Evolutionary conservation across 2,329 filamentous ascomycete species (phyloP).

Genomic region (Fusarium sp.): DNA sequence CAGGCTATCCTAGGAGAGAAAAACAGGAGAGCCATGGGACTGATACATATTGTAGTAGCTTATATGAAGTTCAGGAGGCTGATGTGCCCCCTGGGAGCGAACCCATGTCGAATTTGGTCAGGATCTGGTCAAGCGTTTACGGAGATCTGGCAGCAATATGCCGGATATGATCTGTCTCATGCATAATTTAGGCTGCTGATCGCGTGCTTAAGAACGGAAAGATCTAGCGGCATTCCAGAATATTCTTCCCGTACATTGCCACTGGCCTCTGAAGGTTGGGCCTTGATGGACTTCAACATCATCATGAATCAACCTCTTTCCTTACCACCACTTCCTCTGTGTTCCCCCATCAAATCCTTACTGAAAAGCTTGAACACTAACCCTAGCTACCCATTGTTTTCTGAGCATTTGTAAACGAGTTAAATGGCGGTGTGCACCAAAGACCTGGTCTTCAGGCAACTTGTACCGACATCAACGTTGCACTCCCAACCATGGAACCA

Average conservation of each 20-base stretch:
- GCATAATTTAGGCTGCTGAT: background rate
- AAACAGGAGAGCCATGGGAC: accelerated
- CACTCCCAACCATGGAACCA: conserved; percentile 16
- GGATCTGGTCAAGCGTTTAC: background rate
- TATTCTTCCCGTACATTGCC: background rate
- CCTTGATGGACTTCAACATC: background rate
- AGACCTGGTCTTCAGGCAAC: conserved; percentile 17
- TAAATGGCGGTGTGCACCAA: conserved; percentile 9
- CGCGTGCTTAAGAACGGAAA: background rate
- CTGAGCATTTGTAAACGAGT: background rate
- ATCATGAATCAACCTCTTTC: background rate
- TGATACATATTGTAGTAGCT: accelerated
- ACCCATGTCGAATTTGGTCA: background rate
- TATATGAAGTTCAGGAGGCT: background rate
- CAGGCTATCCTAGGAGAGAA: background rate
- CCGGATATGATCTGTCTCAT: background rate
- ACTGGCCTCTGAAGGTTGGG: background rate
- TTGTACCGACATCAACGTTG: conserved; percentile 29
- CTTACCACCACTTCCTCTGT: background rate
- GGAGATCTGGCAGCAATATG: background rate
- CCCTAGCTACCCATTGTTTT: background rate
- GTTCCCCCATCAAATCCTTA: background rate
- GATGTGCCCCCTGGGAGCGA: background rate
- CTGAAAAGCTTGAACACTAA: background rate
- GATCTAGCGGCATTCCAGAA: background rate